phyloP scores from a whole-genome alignment of 176 grass and related monocot genomes.

The Musa schizocarpa region DNA sequence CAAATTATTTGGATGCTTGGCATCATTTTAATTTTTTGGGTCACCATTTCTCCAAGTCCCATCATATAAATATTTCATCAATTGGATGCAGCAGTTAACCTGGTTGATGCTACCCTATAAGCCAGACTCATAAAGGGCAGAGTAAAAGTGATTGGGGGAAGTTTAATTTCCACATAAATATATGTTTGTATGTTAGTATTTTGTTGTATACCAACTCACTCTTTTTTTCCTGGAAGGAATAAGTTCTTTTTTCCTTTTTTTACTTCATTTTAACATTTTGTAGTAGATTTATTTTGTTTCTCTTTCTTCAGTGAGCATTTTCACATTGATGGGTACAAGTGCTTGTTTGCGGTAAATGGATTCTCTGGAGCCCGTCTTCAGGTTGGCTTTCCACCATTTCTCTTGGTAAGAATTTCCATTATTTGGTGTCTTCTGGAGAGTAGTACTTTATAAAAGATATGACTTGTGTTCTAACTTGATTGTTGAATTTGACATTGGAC shows the following conservation, averaged over 20 bases:
- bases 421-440: background rate
- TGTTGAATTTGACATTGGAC: background rate
- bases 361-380: conserved; percentile 49
- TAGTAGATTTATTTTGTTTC: conserved; percentile 12
- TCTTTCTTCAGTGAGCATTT: conserved; percentile 47
- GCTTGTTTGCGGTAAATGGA: conserved; percentile 66
- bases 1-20: no score
- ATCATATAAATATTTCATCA: no score
- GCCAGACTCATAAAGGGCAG: no score
- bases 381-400: conserved; percentile 35
- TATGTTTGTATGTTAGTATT: no score
- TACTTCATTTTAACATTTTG: conserved; percentile 4
- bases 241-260: background rate
- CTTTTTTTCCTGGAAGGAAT: no score
- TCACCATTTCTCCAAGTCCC: no score
- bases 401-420: conserved; percentile 37
- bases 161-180: no score
- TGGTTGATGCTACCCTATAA: no score
- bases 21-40: no score
- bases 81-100: no score
- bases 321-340: conserved; percentile 55
- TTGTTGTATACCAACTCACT: no score
- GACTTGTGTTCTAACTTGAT: background rate
- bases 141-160: no score
- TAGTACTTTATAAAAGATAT: background rate